Conservation (phyloP, 441 rosid species). For the Populus tomentosa region DNA sequence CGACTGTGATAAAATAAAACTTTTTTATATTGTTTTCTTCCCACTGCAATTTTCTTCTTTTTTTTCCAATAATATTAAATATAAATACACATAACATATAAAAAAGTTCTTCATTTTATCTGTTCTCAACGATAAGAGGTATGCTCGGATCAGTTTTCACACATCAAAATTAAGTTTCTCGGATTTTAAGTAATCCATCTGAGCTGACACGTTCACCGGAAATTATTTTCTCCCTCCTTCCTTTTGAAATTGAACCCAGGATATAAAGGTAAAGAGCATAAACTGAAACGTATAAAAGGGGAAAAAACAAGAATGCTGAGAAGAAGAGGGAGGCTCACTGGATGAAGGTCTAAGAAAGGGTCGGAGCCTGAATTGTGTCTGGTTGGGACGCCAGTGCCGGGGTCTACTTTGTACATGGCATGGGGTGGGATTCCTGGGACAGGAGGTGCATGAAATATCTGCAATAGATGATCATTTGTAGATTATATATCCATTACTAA, state of each 20-base stretch:
- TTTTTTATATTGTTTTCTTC: too few species aligned
- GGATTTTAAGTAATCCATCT: too few species aligned
- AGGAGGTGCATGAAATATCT: constrained; percentile 57
- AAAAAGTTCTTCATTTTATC: background rate
- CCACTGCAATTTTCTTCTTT: too few species aligned
- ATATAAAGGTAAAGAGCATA: background rate
- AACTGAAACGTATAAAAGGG: too few species aligned
- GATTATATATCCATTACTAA: too few species aligned
- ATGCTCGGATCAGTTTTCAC: background rate
- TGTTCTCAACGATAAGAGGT: background rate
- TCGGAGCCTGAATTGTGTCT: constrained; percentile 32
- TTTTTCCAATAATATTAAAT: too few species aligned
- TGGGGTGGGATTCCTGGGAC: constrained; percentile 50
- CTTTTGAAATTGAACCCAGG: background rate
- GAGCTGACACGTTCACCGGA: too few species aligned
- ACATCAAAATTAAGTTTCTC: too few species aligned
- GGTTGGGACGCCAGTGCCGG: constrained; percentile 38
- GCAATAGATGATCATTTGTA: background rate
- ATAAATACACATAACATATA: too few species aligned
- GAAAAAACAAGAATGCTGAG: background rate
- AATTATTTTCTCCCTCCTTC: background rate
- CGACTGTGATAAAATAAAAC: too few species aligned
- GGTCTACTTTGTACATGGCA: constrained; percentile 50
- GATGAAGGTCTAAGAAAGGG: constrained; percentile 56
- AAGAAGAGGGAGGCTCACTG: constrained; percentile 40